Evolutionary conservation across 495 filamentous ascomycete species (phyloP).

Genomic region (Penicillium silybi): DNA sequence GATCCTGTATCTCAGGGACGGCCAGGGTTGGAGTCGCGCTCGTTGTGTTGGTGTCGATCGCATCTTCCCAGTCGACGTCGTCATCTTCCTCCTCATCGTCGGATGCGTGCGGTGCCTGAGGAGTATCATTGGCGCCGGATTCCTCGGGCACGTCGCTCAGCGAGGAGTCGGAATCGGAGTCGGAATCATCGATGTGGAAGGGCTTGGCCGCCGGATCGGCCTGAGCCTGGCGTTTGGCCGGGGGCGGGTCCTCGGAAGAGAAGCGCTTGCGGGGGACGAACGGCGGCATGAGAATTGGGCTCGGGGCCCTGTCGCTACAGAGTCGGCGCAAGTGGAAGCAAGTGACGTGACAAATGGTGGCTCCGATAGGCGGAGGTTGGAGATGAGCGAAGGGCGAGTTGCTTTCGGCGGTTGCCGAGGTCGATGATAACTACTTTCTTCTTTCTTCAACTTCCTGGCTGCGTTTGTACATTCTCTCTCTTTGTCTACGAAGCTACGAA

Average conservation of each 20-base stretch:
- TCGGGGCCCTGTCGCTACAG: neutral
- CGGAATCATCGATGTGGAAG: conserved; percentile 16
- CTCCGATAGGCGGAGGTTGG: conserved; percentile 13
- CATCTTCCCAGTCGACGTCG: conserved; percentile 86
- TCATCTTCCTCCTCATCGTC: conserved; percentile 63
- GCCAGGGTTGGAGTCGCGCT: conserved; percentile 26
- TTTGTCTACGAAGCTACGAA: neutral
- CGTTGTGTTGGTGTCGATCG: conserved; percentile 45
- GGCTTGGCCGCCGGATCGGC: conserved; percentile 12
- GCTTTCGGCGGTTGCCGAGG: conserved; percentile 22
- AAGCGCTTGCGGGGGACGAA: conserved; percentile 50
- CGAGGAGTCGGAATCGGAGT: conserved; percentile 56
- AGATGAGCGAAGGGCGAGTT: conserved; percentile 10
- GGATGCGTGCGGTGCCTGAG: neutral
- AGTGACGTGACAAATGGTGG: neutral
- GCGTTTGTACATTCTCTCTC: neutral
- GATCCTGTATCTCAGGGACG: conserved; percentile 46
- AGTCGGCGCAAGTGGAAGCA: neutral
- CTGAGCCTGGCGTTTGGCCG: conserved; percentile 54
- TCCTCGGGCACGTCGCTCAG: conserved; percentile 54
- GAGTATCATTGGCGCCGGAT: conserved; percentile 11
- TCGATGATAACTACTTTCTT: neutral
- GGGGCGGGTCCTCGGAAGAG: conserved; percentile 60
- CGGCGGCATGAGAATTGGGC: conserved; percentile 41
- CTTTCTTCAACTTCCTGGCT: conserved; percentile 1